phyloP scores from a whole-genome alignment of 768 basidiomycete genomes.

The Suillus subaureus region DNA sequence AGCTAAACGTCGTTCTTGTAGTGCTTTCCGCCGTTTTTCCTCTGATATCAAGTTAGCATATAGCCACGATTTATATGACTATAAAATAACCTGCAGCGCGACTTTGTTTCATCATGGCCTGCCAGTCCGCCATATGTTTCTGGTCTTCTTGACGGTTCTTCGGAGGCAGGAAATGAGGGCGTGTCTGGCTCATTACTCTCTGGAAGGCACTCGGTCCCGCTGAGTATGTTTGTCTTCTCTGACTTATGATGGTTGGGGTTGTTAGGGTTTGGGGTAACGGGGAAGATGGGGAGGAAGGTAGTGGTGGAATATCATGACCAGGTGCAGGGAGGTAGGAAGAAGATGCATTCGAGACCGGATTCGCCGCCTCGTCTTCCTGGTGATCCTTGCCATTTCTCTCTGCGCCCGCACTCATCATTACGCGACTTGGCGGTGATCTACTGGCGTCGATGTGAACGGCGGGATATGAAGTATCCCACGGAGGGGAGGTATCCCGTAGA shows the following conservation, averaged over 20 bases:
- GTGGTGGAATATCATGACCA: constrained; percentile 21
- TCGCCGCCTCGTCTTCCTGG: neutral
- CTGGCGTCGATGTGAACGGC: constrained; percentile 48
- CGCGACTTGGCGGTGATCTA: constrained; percentile 33
- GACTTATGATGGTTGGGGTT: constrained; percentile 23
- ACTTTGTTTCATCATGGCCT: constrained; percentile 85
- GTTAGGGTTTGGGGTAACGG: constrained; percentile 25
- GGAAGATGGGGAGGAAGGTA: constrained; percentile 34
- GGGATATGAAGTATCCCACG: constrained; percentile 35
- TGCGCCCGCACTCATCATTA: constrained; percentile 21
- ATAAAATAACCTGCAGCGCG: constrained; percentile 62
- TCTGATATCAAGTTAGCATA: constrained; percentile 42
- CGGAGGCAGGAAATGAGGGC: constrained; percentile 85
- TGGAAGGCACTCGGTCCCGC: constrained; percentile 72
- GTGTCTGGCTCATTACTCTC: constrained; percentile 79
- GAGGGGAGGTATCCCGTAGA: constrained; percentile 15
- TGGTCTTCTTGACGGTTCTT: constrained; percentile 76
- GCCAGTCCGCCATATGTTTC: constrained; percentile 86
- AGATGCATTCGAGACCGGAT: neutral
- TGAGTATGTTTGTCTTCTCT: constrained; percentile 52
- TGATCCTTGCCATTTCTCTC: neutral
- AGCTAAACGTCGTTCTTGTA: constrained; percentile 61
- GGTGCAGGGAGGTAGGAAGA: constrained; percentile 1
- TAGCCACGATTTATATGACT: constrained; percentile 1
- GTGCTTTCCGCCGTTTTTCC: constrained; percentile 65